Base-by-base conservation (phyloP, 176 grass and related monocot genomes). In the Oryza brachyantha region DNA sequence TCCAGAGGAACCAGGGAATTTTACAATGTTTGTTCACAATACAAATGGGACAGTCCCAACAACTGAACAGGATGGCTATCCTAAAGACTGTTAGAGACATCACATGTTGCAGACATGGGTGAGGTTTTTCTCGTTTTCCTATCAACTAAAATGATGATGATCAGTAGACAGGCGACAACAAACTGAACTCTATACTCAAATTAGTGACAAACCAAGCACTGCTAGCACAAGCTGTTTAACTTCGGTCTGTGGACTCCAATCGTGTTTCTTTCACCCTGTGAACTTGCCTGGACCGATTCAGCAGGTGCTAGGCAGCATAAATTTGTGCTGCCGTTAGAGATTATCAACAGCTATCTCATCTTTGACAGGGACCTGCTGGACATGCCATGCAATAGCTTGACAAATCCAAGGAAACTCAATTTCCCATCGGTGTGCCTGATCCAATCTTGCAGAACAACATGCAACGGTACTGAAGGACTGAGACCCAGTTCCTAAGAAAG, bases 361-460 rank as follows among this genome's bases (percentile, higher is more conserved):
- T 91, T 94, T 68, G 83, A 87, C 59, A 86, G 32, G 73, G 88
- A 78, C 52, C 92, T 79, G 77, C 86, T 89, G 26, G 92, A 94
- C 57, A 91, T 85, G 66, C 92, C 92, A 84, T 94, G 92, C 80
- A 94, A 81, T 29, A 94, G 46, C 80, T 91, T 94, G n/a, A 94
- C 88, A 67, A 94, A 94, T n/a, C 92, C 92, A 26, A 94, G 88
- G 74, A 94, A 91, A 72, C 92, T 94, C 71, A 94, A 70, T 45
- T 94, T 94, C 37, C 92, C 92, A 36, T 94, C 92, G 0, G 88
- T 94, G 81, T 94, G 92, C 37, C 92, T 76, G 79, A 94, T 87
- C 92, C 92, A 94, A 75, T 94, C 92, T 80, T 94, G 92, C 29
- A 94, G 80, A 72, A 94, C 92, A 0, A 88, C 92, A 54, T 94